A percentile compares a stretch with the other conserved stretches of the same genome.
Evolutionary conservation across 495 filamentous ascomycete genomes (phyloP).

Genomic region (Xylaria palmicola): DNA sequence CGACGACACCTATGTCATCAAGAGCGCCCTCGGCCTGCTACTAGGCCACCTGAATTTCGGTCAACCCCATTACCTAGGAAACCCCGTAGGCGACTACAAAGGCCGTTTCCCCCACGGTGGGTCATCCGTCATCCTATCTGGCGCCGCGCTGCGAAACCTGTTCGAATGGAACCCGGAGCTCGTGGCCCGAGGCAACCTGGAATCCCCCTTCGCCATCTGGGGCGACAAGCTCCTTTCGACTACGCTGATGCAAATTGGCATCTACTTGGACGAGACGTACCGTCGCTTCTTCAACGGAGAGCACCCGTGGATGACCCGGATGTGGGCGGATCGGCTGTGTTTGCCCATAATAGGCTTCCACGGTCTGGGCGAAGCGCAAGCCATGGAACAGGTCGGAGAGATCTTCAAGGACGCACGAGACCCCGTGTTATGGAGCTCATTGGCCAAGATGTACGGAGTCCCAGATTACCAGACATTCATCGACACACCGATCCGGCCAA

Average conservation of each 20-base stretch:
- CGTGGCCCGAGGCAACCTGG: constrained; percentile 32
- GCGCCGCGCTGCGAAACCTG: constrained; percentile 38
- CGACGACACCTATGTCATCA: constrained; percentile 49
- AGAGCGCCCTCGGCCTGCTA: constrained; percentile 37
- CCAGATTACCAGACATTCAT: constrained; percentile 31
- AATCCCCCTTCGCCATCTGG: constrained; percentile 39
- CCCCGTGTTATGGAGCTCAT: constrained; percentile 39
- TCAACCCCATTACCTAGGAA: constrained; percentile 47
- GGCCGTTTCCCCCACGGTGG: constrained; percentile 50
- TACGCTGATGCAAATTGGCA: constrained; percentile 37
- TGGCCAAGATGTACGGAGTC: constrained; percentile 39
- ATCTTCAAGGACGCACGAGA: constrained; percentile 32
- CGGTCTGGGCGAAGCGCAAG: constrained; percentile 29
- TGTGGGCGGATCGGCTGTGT: constrained; percentile 43
- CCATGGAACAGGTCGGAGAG: constrained; percentile 37
- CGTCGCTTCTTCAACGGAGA: constrained; percentile 49
- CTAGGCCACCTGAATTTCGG: constrained; percentile 40
- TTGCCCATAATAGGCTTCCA: constrained; percentile 42
- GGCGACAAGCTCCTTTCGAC: constrained; percentile 45
- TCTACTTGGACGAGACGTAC: constrained; percentile 46
- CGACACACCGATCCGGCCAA: constrained; percentile 25
- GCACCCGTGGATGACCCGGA: constrained; percentile 38
- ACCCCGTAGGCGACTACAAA: constrained; percentile 47
- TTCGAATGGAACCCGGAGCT: constrained; percentile 32
- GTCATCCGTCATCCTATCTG: constrained; percentile 44